Percentiles rank a stretch among this genome's conserved stretches.
Evolutionary conservation across 2,329 filamentous ascomycete species (phyloP).

Genomic region (Alternaria longipes): DNA sequence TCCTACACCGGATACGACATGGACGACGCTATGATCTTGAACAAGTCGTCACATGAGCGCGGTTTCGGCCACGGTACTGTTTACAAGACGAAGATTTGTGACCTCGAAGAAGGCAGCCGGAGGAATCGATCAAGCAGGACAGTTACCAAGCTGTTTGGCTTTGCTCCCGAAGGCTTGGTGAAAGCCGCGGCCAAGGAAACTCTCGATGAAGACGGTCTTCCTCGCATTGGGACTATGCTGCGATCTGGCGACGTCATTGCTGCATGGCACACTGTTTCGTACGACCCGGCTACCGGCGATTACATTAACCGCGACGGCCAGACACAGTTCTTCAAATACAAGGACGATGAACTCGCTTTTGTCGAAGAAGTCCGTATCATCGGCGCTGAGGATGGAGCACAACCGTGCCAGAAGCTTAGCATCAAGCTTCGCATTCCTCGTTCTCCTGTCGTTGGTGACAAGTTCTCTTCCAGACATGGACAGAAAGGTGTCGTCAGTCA

Average conservation of each 20-base stretch:
- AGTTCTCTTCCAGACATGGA: conserved; percentile 97
- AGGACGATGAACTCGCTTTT: conserved; percentile 86
- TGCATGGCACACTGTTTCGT: conserved; percentile 87
- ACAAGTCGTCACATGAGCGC: conserved; percentile 95
- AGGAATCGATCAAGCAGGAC: conserved; percentile 72
- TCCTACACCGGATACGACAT: conserved; percentile 99
- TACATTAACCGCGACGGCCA: conserved; percentile 86
- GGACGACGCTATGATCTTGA: conserved; percentile 99
- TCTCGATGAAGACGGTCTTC: conserved; percentile 88
- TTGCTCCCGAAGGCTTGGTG: conserved; percentile 79
- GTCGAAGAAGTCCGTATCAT: conserved; percentile 93
- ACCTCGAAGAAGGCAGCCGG: conserved; percentile 79
- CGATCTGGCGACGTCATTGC: conserved; percentile 84
- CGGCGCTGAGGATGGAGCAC: conserved; percentile 81
- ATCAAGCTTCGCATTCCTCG: conserved; percentile 93
- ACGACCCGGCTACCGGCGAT: conserved; percentile 74
- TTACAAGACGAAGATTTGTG: conserved; percentile 96
- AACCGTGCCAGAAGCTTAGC: conserved; percentile 86
- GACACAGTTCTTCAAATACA: conserved; percentile 93
- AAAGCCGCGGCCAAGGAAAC: conserved; percentile 74
- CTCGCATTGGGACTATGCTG: conserved; percentile 79
- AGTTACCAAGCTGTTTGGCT: conserved; percentile 87
- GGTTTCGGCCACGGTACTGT: conserved; percentile 96
- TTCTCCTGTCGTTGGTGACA: conserved; percentile 93
- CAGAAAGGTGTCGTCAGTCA: conserved; percentile 98